phyloP scores from a whole-genome alignment of 768 basidiomycete genomes.

The Leccinum subgranulosum region DNA sequence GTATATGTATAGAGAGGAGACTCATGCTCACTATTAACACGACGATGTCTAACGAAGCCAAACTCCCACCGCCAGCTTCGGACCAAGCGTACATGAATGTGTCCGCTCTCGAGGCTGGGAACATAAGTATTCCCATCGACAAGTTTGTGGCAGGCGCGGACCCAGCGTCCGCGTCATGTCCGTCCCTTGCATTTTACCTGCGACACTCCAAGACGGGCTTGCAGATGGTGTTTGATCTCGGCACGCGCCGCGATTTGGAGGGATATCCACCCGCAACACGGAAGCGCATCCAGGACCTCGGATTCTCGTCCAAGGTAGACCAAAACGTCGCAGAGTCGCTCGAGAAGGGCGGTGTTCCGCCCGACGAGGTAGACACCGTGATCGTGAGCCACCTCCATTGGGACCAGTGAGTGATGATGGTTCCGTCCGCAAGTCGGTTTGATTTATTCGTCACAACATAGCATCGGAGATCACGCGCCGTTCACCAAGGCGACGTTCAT shows the following conservation, averaged over 20 bases:
- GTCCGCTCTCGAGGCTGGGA: constrained; percentile 55
- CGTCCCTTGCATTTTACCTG: constrained; percentile 52
- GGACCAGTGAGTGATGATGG: constrained; percentile 36
- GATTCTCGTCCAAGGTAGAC: not conserved
- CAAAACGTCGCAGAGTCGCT: constrained; percentile 50
- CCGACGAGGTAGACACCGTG: constrained; percentile 42
- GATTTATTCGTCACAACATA: constrained; percentile 1
- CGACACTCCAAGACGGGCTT: constrained; percentile 41
- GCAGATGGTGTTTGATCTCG: constrained; percentile 54
- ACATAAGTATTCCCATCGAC: constrained; percentile 37
- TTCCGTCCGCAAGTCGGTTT: not conserved
- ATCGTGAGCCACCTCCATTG: constrained; percentile 54
- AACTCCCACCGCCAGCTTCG: constrained; percentile 8
- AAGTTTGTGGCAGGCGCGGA: constrained; percentile 36
- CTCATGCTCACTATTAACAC: not conserved
- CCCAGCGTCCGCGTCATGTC: constrained; percentile 30
- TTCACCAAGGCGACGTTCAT: constrained; percentile 49
- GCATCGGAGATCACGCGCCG: constrained; percentile 42
- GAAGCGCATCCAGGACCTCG: constrained; percentile 16
- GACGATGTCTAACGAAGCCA: constrained; percentile 3
- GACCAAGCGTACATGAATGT: constrained; percentile 52
- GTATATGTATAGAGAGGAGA: too few relatives aligned
- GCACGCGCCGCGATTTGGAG: constrained; percentile 46
- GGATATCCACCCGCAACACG: constrained; percentile 35
- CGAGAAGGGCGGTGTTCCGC: constrained; percentile 43